Evolutionary conservation across 805 yeast species (phyloP), one percentile per base, ranked within the genome.

Genomic region (Yarrowia phangngaensis): DNA sequence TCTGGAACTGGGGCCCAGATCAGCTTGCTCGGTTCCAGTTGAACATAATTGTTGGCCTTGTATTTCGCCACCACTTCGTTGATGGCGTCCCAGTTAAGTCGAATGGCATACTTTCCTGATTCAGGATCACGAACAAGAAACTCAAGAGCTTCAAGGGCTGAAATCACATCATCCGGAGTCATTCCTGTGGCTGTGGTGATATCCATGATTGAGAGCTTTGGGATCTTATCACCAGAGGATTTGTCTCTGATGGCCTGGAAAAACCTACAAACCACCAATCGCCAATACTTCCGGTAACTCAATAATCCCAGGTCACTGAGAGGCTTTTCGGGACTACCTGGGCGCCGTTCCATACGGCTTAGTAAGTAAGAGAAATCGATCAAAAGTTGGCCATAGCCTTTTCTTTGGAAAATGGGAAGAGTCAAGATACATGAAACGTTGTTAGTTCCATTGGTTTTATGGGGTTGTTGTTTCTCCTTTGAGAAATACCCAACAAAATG

Each of bases 291-390:
- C 54, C 94, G 69, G 64, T 90, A 92, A 53, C 96, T 84, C 22
- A 84, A 64, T 43, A 88, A 67, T 0, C 98, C 98, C 49, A 90
- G 67, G 55, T 84, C 89, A 56, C 92, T 82, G 51, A 90, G 70
- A 0, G 98, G 98, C 60, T 89, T 90, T 59, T 92, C 98, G 0
- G 98, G 98, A 0, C 97, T 84, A 0, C 97, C 98, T 50, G 75
- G 74, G 54, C 80, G 82, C 56, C 74, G 79, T 61, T 90, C 97
- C 51, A 77, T 72, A 45, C 82, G 70, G 1, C 92, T 76, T 38
- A 92, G 66, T 13, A 88, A 65, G 60, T 92, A 92, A 51, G 95
- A 85, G 63, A 92, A 87, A 55, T 85, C 94, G 60, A 92, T 90
- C 51, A 92, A 69, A 52, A 90, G 74, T 61, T 79, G 82, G 2